Percentiles rank a stretch among this genome's conserved stretches.
Conservation (phyloP, 2,329 filamentous ascomycete genomes). For the Dothidotthia symphoricarpi region DNA sequence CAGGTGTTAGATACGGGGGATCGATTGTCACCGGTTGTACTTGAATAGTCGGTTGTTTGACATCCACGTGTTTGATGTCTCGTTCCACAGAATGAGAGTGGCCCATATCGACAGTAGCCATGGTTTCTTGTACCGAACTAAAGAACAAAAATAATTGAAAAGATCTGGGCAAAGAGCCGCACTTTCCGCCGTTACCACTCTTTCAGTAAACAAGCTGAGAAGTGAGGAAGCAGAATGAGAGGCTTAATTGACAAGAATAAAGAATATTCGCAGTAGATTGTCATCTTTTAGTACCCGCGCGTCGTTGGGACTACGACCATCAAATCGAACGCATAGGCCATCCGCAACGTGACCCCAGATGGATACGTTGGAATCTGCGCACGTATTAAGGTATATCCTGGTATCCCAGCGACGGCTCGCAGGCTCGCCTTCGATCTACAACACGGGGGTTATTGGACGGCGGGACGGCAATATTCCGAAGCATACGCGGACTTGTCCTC, state of each 20-base stretch:
- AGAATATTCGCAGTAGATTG: slow-evolving; percentile 30
- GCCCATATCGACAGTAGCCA: slow-evolving; percentile 33
- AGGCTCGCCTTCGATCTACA: slow-evolving; percentile 31
- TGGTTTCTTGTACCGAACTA: slow-evolving; percentile 17
- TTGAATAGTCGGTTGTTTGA: slow-evolving; percentile 35
- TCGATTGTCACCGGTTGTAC: slow-evolving; percentile 29
- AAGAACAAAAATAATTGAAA: background rate
- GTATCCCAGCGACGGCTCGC: slow-evolving; percentile 36
- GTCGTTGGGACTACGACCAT: slow-evolving; percentile 11
- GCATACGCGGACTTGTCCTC: slow-evolving; percentile 25
- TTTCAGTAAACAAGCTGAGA: too few species aligned
- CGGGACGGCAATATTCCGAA: slow-evolving; percentile 36
- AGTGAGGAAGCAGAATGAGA: slow-evolving; percentile 12
- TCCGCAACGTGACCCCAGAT: slow-evolving; percentile 24
- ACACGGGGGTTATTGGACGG: slow-evolving; percentile 29
- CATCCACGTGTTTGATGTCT: slow-evolving; percentile 25
- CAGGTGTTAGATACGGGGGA: slow-evolving; percentile 31
- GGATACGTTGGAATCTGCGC: slow-evolving; percentile 37
- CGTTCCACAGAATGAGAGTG: slow-evolving; percentile 28
- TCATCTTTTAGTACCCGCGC: slow-evolving; percentile 40
- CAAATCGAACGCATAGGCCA: slow-evolving; percentile 29
- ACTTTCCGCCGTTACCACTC: too few species aligned
- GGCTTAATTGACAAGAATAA: slow-evolving; percentile 14
- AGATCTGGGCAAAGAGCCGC: too few species aligned
- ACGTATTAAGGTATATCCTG: slow-evolving; percentile 39